Conservation (phyloP, 352 stramenopile species). For the Globisporangium uncinulatum region DNA sequence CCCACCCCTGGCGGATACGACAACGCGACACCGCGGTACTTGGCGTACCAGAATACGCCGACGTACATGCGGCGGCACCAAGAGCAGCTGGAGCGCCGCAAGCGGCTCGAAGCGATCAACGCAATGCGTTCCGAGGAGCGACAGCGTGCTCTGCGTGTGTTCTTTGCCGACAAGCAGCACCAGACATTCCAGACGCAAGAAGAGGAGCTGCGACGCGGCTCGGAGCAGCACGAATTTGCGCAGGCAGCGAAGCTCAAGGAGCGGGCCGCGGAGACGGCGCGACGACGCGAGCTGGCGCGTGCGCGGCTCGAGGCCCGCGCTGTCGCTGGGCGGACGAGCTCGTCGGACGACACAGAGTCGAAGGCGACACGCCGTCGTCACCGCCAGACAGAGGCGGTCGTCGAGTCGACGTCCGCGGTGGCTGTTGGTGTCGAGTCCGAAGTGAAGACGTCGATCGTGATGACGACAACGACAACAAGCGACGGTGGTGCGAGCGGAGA, state of each 20-base stretch:
- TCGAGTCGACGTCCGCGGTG: too few species aligned
- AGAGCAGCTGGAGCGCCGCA: slow-evolving; percentile 56
- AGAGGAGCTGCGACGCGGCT: slow-evolving; percentile 43
- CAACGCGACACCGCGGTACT: slow-evolving; percentile 47
- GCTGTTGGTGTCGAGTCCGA: too few species aligned
- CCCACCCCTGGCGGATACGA: slow-evolving; percentile 39
- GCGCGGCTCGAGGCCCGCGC: slow-evolving; percentile 1
- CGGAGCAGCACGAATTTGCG: slow-evolving; percentile 45
- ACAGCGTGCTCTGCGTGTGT: slow-evolving; percentile 39
- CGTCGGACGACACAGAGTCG: slow-evolving; percentile 1
- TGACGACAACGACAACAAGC: slow-evolving; percentile 7
- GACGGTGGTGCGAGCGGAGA: too few species aligned
- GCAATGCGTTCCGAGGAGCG: slow-evolving; percentile 49
- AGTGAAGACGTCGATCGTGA: slow-evolving; percentile 5
- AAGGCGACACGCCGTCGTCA: background rate
- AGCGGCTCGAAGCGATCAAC: slow-evolving; percentile 60
- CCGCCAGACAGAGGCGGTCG: slow-evolving; percentile 1
- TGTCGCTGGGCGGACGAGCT: slow-evolving; percentile 3
- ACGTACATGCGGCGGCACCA: slow-evolving; percentile 43
- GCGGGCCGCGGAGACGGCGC: slow-evolving; percentile 4
- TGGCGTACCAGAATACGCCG: slow-evolving; percentile 48
- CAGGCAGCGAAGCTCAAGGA: slow-evolving; percentile 24
- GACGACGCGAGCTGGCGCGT: slow-evolving; percentile 9
- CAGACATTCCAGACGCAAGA: slow-evolving; percentile 30
- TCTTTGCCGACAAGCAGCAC: slow-evolving; percentile 42